Evolutionary conservation across 345 rosid species (phyloP).

Genomic region (Eucalyptus globulus): DNA sequence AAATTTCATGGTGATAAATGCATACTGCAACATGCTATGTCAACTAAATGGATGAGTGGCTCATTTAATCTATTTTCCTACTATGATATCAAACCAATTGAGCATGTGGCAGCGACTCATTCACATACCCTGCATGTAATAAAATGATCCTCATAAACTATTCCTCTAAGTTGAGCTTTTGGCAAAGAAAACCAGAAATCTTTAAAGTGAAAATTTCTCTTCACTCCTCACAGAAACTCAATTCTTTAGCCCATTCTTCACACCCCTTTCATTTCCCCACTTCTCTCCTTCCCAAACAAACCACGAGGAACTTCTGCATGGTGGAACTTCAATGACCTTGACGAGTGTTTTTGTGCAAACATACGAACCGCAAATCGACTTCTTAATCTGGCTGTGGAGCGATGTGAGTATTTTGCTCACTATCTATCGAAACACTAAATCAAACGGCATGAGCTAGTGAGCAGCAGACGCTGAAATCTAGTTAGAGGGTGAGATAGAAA

Average conservation of each 20-base stretch:
- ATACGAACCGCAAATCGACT: background rate
- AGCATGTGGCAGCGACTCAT: background rate
- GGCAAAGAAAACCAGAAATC: background rate
- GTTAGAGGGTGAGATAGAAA: no score
- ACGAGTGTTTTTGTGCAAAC: background rate
- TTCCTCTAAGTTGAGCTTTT: background rate
- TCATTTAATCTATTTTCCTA: no score
- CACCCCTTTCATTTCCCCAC: background rate
- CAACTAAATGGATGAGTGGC: background rate
- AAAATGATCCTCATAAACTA: background rate
- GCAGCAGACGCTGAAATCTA: no score
- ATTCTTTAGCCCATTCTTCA: background rate
- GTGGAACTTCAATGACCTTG: background rate
- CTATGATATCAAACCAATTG: no score
- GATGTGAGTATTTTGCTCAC: background rate
- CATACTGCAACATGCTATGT: background rate
- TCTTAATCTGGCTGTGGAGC: background rate
- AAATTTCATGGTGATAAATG: background rate
- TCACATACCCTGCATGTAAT: background rate
- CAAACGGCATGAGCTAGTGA: no score
- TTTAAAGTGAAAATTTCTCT: background rate
- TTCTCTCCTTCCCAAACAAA: background rate
- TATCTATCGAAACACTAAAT: background rate
- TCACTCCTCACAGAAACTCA: background rate
- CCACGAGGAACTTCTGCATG: background rate